phyloP scores from a whole-genome alignment of 2,329 filamentous ascomycete genomes.

The Cladosporium sp. region DNA sequence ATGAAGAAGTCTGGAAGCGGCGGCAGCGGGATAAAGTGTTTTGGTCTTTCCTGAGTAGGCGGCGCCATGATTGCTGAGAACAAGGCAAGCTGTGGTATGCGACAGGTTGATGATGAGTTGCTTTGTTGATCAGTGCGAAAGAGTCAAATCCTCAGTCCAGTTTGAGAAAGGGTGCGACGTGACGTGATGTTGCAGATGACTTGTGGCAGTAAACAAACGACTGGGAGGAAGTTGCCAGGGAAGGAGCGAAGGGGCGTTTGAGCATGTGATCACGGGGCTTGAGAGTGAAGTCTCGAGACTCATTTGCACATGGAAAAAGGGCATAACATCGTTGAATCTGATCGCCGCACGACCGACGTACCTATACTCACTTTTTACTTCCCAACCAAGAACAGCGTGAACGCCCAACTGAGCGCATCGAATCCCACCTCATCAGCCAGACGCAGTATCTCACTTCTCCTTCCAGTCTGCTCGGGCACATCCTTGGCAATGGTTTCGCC shows the following conservation, averaged over 20 bases:
- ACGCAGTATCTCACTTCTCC: constrained; percentile 16
- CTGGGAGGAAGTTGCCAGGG: not conserved
- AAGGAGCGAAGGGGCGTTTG: not conserved
- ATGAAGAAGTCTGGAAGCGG: constrained; percentile 26
- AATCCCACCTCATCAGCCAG: constrained; percentile 16
- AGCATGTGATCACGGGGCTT: not conserved
- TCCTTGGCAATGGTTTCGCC: constrained; percentile 15
- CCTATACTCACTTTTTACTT: not conserved
- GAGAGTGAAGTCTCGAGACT: not conserved
- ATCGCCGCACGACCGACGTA: no score
- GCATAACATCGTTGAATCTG: no score
- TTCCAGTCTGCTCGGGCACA: constrained; percentile 15
- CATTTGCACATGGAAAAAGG: no score
- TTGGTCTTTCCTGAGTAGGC: constrained; percentile 5
- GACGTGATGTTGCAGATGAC: no score
- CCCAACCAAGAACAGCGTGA: constrained; percentile 14
- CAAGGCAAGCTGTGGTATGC: not conserved
- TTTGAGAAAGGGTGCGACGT: no score
- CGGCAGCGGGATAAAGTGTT: constrained; percentile 22
- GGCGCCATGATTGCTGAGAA: constrained; percentile 7
- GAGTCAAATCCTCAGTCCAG: no score
- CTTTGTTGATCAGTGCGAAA: not conserved
- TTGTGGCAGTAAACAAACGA: no score
- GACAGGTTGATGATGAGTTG: not conserved
- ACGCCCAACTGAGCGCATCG: constrained; percentile 13